Base-by-base conservation (phyloP, 2,329 filamentous ascomycete genomes). In the Phialophora verrucosa region DNA sequence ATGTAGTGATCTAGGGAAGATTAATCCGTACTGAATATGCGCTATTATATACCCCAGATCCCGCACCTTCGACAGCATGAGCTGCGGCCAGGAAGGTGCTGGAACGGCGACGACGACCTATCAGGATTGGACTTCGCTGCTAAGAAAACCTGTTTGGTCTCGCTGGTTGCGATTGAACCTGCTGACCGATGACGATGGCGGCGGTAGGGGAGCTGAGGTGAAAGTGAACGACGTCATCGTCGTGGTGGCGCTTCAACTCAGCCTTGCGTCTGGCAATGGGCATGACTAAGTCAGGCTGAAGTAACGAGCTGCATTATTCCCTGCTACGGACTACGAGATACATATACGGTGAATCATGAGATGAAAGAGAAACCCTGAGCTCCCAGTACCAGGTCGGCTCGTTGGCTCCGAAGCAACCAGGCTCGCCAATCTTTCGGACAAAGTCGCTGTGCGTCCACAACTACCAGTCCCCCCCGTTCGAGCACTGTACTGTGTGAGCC, bases 111-210 rank as follows among this genome's bases (percentile, higher is more conserved):
- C 29, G 8, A 29, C 20, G 55, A 25, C 31, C 29, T 59, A 55
- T 53, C 25, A 47, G 4, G 6, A 35, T 12, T 12, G 32, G 4
- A n/a, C n/a, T 3, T 53, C 47, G n/a, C 31, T n/a, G 20, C 47
- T 31, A 6, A 20, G 20, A 29, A 64, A 67, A 67, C 62, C 57
- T 53, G 65, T 64, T 67, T 64, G 44, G 49, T 51, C 2, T 27
- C 7, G 8, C 11, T 6, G 7, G 32, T 25, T n/a, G 14, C n/a
- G 35, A 20, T 27, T 20, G 14, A 42, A 14, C 35, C 61, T 23
- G 53, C 32, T 62, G 57, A 62, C 57, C 61, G 65, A 67, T 67
- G 65, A 67, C 61, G 65, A 67, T 67, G 65, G 64, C 65, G 61
- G 54, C 38, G 20, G 38, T 44, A 5, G 17, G 17, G 6, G 38